phyloP scores from a whole-genome alignment of 148 eudicot genomes.

The Vaccinium darrowii region DNA sequence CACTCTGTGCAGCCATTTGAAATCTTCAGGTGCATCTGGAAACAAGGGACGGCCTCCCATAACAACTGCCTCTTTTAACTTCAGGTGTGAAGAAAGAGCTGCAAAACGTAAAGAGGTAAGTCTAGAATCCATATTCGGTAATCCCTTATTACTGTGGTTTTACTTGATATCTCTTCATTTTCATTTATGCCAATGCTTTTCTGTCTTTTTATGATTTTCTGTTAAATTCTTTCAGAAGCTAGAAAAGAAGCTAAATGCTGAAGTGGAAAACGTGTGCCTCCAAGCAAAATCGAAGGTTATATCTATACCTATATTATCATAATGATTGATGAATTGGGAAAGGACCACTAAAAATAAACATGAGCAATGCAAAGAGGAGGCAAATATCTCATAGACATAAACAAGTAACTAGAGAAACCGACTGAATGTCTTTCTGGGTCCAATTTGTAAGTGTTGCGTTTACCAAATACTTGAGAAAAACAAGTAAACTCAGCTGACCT shows the following conservation, averaged over 20 bases:
- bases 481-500: neutral
- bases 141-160: neutral
- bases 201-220: neutral
- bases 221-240: constrained; percentile 56
- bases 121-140: neutral
- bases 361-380: neutral
- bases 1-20: constrained; percentile 30
- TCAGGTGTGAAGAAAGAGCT: constrained; percentile 81
- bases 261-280: constrained; percentile 39
- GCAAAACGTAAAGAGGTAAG: constrained; percentile 75
- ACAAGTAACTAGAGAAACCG: neutral
- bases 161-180: neutral
- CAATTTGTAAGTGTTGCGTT: neutral
- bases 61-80: constrained; percentile 52
- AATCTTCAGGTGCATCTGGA: constrained; percentile 31
- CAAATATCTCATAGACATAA: neutral
- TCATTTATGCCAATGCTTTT: constrained; percentile 13
- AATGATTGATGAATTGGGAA: neutral
- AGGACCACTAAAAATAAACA: neutral
- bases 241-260: constrained; percentile 26
- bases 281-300: constrained; percentile 56
- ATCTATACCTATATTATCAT: neutral
- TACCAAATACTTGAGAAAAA: neutral
- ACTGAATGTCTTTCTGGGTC: neutral
- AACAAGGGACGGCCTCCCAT: constrained; percentile 35